A percentile compares a stretch with the other conserved stretches of the same genome.
Evolutionary conservation across 768 basidiomycete genomes (phyloP).

Genomic region (Phlegmacium glaucopus): DNA sequence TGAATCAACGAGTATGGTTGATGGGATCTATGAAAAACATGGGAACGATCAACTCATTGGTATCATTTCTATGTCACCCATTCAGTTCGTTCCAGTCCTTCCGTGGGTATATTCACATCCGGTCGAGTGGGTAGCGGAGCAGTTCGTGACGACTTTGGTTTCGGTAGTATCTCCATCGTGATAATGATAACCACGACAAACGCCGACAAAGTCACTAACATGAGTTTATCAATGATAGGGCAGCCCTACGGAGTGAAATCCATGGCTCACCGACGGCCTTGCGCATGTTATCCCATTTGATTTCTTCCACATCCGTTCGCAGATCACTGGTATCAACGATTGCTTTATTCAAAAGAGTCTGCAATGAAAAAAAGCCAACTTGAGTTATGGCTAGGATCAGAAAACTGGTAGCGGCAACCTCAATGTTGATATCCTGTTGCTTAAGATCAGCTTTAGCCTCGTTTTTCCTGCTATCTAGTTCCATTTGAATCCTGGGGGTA

Average conservation of each 20-base stretch:
- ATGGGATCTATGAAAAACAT: too few species aligned
- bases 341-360: conserved; percentile 77
- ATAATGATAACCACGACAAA: conserved; percentile 71
- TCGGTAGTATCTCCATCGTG: conserved; percentile 63
- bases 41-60: too few species aligned
- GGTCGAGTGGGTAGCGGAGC: conserved; percentile 21
- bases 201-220: conserved; percentile 55
- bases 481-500: conserved; percentile 85
- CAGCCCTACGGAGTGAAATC: neutral
- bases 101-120: conserved; percentile 27
- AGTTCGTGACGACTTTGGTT: conserved; percentile 28
- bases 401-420: conserved; percentile 38
- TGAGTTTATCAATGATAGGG: neutral
- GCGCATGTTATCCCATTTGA: conserved; percentile 88
- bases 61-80: conserved; percentile 26
- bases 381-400: neutral
- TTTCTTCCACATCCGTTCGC: conserved; percentile 77
- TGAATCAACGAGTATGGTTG: conserved; percentile 30
- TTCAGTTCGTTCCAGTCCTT: conserved; percentile 31
- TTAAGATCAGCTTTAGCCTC: conserved; percentile 85
- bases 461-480: conserved; percentile 89
- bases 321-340: conserved; percentile 75
- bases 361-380: conserved; percentile 11
- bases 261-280: conserved; percentile 65
- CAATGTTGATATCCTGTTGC: conserved; percentile 78